Base-by-base conservation (phyloP, 164 flowering plant genomes). In the Kingdonia uniflora region DNA sequence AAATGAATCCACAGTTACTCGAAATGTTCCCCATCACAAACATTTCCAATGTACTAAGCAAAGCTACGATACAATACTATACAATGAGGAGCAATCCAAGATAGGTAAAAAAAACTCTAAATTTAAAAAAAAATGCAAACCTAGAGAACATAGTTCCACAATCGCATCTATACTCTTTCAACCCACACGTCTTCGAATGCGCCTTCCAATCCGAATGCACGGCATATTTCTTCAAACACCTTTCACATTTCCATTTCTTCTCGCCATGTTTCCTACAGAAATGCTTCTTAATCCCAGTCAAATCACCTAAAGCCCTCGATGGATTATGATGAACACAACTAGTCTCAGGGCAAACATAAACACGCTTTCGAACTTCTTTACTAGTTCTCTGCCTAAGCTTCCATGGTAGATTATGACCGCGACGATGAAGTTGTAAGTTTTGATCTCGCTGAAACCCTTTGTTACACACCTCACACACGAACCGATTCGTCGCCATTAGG, bases 181-280 rank as follows among this genome's bases (percentile, higher is more conserved):
- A 75, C 16, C 97, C 97, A 44, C 97, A 88, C 10, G 84, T 80
- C 59, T 85, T 88, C 79, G 72, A 66, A 64, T 89, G 97, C 6
- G 97, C 97, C 55, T 88, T 88, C 89, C 97, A 88, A 58, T 88
- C 97, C 37, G 95, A 85, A 40, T 73, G 82, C 0, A 88, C 97
- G 2, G 97, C 95, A 65, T 88, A 88, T 35, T 74, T 81, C 76
- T 88, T 88, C 8, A 87, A 70, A 69, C 95, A 88, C 59, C 82
- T 68, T 52, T 88, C 91, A 67, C 96, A 88, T 73, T 88, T 85
- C 75, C 74, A 85, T 63, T 83, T 85, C 87, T 88, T 88, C 81
- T 85, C 97, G 16, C 97, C 95, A 51, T 88, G 96, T 57, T 88
- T 88, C 45, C 96, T 42, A 52, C 80, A 76, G 57, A 76, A 88